Percentiles rank a stretch among this genome's conserved stretches.
Evolutionary conservation across 2,329 filamentous ascomycete genomes (phyloP).

Genomic region (Diplodia seriata): DNA sequence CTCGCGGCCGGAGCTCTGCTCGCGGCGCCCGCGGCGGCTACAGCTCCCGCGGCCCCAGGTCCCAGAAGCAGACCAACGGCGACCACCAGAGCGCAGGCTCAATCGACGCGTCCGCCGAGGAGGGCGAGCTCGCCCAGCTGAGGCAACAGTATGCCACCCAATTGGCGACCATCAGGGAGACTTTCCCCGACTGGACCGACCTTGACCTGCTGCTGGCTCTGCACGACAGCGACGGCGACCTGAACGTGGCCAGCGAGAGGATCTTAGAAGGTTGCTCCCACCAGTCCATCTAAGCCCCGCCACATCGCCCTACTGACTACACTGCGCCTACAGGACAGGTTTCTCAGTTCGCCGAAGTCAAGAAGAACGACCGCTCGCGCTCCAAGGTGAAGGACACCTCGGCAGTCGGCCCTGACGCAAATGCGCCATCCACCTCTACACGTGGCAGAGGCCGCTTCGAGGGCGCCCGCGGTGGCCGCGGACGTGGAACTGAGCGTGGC

Average conservation of each 20-base stretch:
- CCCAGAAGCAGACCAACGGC: constrained; percentile 68
- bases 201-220: constrained; percentile 93
- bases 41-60: constrained; percentile 61
- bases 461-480: constrained; percentile 64
- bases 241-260: constrained; percentile 75
- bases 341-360: constrained; percentile 85
- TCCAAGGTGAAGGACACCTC: constrained; percentile 73
- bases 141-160: constrained; percentile 87
- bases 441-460: constrained; percentile 32
- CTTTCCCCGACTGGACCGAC: constrained; percentile 95
- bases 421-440: constrained; percentile 22
- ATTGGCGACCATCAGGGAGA: constrained; percentile 82
- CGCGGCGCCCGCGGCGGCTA: constrained; percentile 81
- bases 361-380: constrained; percentile 75
- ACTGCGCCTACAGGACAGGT: constrained; percentile 66
- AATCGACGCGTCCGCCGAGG: constrained; percentile 72
- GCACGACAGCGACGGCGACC: constrained; percentile 81
- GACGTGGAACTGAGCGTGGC: constrained; percentile 64
- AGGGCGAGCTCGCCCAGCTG: constrained; percentile 88
- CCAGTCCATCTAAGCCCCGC: neutral
- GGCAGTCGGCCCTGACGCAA: constrained; percentile 58
- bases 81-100: constrained; percentile 66
- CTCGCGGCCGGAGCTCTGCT: constrained; percentile 86
- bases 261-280: constrained; percentile 72
- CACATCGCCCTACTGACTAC: constrained; percentile 37